A percentile compares a stretch with the other conserved stretches of the same genome.
These are phyloP conservation scores for Coemansia biformis DNA, from an alignment of 192 early-diverging fungal species.

Conservation along the genomic window DNA sequence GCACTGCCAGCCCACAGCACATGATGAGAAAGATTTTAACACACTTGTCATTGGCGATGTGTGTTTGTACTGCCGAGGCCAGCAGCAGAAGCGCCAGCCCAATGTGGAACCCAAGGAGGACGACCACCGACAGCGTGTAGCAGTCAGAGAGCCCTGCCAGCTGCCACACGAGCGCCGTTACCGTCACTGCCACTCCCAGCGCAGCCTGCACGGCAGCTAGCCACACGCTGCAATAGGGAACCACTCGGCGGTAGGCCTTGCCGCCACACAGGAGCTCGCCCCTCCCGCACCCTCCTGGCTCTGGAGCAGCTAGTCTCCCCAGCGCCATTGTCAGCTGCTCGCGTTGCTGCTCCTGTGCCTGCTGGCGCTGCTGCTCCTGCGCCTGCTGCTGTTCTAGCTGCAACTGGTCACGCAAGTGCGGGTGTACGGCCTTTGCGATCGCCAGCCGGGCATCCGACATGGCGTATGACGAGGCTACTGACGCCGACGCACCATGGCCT, in stretches of 20 bases:
- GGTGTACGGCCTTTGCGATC: constrained; percentile 16
- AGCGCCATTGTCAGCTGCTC: no score
- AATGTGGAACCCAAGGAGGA: constrained; percentile 3
- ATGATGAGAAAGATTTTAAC: constrained; percentile 36
- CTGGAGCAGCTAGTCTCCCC: no score
- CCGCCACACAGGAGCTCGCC: not conserved
- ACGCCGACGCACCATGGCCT: no score
- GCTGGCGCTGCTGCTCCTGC: not conserved
- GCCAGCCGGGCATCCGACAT: constrained; percentile 7
- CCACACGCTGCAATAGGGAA: constrained; percentile 16
- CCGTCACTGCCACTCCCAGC: constrained; percentile 3
- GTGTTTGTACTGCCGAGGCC: constrained; percentile 28
- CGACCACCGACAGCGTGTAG: not conserved
- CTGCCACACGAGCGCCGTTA: constrained; percentile 2
- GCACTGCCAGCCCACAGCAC: constrained; percentile 8
- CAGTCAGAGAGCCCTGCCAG: constrained; percentile 3
- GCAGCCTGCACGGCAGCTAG: constrained; percentile 11
- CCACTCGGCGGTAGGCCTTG: not conserved
- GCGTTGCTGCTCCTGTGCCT: no score
- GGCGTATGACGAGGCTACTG: not conserved
- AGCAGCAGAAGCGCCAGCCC: constrained; percentile 15
- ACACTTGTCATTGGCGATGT: constrained; percentile 18
- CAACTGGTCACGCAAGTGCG: constrained; percentile 4
- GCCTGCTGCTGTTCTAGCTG: not conserved
- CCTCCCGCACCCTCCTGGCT: no score